A percentile compares a stretch with the other conserved stretches of the same genome.
These are phyloP conservation scores for Lipomyces spencermartinsiae DNA, from an alignment of 805 yeast species.

Conservation along the genomic window DNA sequence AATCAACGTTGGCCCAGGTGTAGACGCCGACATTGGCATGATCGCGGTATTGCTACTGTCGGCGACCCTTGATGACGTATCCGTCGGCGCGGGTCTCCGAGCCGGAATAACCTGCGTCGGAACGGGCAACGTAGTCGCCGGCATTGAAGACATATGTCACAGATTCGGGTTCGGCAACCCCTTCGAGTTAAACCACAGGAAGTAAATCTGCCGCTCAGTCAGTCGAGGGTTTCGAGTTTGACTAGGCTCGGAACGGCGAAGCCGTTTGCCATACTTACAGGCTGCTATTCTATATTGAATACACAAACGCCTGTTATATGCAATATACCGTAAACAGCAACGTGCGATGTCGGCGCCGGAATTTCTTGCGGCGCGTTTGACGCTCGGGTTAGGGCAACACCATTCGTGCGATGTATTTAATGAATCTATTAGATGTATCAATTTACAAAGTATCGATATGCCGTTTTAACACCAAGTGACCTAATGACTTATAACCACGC, in stretches of 20 bases:
- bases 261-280: not conserved
- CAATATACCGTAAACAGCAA: no score
- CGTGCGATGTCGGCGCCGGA: constrained; percentile 1
- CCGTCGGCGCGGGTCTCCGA: not conserved
- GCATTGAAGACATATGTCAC: not conserved
- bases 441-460: not conserved
- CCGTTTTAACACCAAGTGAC: not conserved
- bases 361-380: no score
- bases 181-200: not conserved
- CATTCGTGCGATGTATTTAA: no score
- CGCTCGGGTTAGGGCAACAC: not conserved
- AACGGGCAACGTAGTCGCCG: not conserved
- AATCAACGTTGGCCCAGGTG: not conserved
- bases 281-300: not conserved
- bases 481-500: not conserved
- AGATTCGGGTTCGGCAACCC: not conserved
- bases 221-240: no score
- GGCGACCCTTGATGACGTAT: not conserved
- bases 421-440: not conserved
- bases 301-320: no score
- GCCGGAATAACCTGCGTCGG: not conserved
- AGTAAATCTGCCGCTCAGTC: no score
- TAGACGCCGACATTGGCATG: not conserved
- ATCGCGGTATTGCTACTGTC: not conserved
- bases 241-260: not conserved